Conservation (phyloP, 2,329 filamentous ascomycete genomes). For the Botrytis cinerea region DNA sequence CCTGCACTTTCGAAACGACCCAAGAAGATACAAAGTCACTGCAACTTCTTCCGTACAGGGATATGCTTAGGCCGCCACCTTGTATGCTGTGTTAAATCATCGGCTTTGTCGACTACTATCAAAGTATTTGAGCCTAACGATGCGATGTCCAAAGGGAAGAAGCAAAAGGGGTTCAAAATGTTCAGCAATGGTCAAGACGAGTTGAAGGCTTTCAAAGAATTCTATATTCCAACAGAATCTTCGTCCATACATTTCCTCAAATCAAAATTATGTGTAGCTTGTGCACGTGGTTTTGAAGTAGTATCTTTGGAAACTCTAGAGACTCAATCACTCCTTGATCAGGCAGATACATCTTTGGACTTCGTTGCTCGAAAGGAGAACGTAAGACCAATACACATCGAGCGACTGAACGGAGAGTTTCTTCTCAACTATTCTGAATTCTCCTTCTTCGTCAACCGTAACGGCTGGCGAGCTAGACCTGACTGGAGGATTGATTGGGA, state of each 20-base stretch:
- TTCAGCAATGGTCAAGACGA: conserved; percentile 92
- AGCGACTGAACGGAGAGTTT: conserved; percentile 95
- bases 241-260: conserved; percentile 97
- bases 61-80: conserved; percentile 92
- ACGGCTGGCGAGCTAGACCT: conserved; percentile 92
- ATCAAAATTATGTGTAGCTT: conserved; percentile 94
- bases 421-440: conserved; percentile 98
- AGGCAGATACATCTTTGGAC: conserved; percentile 96
- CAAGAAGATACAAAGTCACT: conserved; percentile 95
- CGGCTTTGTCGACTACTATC: conserved; percentile 89
- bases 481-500: conserved; percentile 99
- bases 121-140: conserved; percentile 99
- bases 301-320: conserved; percentile 97
- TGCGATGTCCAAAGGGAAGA: conserved; percentile 88
- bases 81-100: conserved; percentile 95
- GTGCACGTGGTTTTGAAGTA: conserved; percentile 93
- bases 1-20: conserved; percentile 78
- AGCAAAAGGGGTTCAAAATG: conserved; percentile 96
- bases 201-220: conserved; percentile 96
- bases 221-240: conserved; percentile 98
- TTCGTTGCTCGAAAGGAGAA: conserved; percentile 94
- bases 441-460: conserved; percentile 98
- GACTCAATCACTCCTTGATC: conserved; percentile 93
- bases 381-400: conserved; percentile 94
- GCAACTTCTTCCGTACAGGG: conserved; percentile 97